Base-by-base conservation (phyloP, 2,329 filamentous ascomycete species). In the Fusarium robinianum region DNA sequence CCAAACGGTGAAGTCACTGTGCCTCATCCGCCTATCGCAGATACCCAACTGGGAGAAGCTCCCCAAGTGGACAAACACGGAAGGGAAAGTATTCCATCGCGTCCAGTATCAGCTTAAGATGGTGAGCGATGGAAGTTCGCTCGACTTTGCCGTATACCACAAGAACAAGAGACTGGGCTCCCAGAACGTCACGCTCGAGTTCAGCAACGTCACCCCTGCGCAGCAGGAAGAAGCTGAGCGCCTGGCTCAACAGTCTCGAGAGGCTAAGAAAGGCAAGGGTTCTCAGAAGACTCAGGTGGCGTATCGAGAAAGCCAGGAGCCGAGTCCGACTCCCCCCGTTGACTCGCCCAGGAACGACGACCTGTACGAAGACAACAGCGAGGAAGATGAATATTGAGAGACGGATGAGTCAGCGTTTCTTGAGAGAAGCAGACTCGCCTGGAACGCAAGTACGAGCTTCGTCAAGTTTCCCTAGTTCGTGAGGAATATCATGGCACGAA, bases 21-120 rank as follows among this genome's bases (percentile, higher is more conserved):
- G 58, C 10, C 7, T 16, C 1, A 49, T 66, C 16, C 53, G 22
- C 0, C 44, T 59, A 15, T 42, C 47, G 1, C 31, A 52, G 2
- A 19, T 52, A 1, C 44, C 54, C 0, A 27, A 53, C 10, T 50
- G 58, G 21, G 6, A 35, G 1, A 36, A 40, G 8, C 35, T 65
- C 8, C 56, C 53, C 0, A 17, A 11, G 1, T 46, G 41, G 33
- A 51, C 21, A 3, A 67, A 55, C 25, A 18, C 35, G 5, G 24
- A 38, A 0, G 58, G 51, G 0, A 34, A 51, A 3, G 31, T 36
- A 0, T 58, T 54, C 8, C 33, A 39, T 0, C 8, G 29, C 5
- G 38, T 65, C 5, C n/a, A 23, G 1, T 67, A 54, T 27, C 42
- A 53, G 3, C 31, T 66, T 2, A 35, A 55, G 8, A 63, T 66